A percentile compares a stretch with the other conserved stretches of the same genome.
phyloP scores from a whole-genome alignment of 805 yeast species.

The Danielia reshetovae region DNA sequence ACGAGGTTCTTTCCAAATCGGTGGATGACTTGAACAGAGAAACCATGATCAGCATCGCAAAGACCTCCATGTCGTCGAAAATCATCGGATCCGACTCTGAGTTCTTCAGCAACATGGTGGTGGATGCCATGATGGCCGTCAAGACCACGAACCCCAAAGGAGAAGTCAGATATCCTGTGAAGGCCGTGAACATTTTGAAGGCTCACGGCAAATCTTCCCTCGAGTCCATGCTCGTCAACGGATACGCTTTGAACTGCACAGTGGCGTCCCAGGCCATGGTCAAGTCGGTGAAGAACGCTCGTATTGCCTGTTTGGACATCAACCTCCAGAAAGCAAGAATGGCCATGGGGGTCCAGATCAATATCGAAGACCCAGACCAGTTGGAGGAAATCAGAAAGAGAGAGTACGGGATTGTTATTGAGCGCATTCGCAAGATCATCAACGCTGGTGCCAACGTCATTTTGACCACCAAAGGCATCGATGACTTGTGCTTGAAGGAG shows the following conservation, averaged over 20 bases:
- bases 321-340: constrained; percentile 93
- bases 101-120: constrained; percentile 86
- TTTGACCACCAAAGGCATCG: constrained; percentile 91
- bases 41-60: constrained; percentile 84
- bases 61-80: constrained; percentile 95
- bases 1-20: constrained; percentile 76
- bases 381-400: constrained; percentile 87
- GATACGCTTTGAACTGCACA: constrained; percentile 95
- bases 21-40: constrained; percentile 81
- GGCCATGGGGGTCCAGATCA: constrained; percentile 98
- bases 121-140: constrained; percentile 92
- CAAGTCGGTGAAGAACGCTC: constrained; percentile 63
- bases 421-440: constrained; percentile 76
- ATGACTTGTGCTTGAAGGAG: constrained; percentile 85
- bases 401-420: constrained; percentile 81
- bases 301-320: constrained; percentile 84
- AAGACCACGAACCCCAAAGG: constrained; percentile 86
- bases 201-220: constrained; percentile 93
- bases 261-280: constrained; percentile 97
- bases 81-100: constrained; percentile 92
- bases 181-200: constrained; percentile 92
- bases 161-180: constrained; percentile 89
- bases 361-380: constrained; percentile 96
- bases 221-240: constrained; percentile 84
- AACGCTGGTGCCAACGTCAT: constrained; percentile 91